Evolutionary conservation across 1,284 basidiomycete species (phyloP), one percentile per base, ranked within the genome.

Genomic region (Austropuccinia psidii): DNA sequence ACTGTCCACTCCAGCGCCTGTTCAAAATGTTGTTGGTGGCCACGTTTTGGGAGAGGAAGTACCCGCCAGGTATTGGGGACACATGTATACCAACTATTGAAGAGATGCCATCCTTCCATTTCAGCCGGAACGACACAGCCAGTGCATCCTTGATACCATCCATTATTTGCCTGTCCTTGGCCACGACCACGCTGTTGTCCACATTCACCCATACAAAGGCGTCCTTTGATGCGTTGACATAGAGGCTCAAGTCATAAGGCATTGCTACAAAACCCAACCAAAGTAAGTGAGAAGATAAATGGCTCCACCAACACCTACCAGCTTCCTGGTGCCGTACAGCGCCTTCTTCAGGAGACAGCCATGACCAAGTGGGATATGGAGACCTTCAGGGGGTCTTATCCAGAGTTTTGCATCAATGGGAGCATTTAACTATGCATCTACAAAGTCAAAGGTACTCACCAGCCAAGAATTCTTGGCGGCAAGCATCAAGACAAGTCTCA

Each of bases 181-280:
- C 60, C 3, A 39, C 45, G 6, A 62, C 13, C n/a, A 62, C 24
- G 6, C 60, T 39, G 45, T 62, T 29, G 31, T 62, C 60, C 7
- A 62, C 60, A 62, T 62, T 33, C 4, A 62, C 24, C 60, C 60
- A 62, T 24, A 62, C 29, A n/a, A n/a, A n/a, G 11, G 17, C 11
- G 9, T 29, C 21, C 21, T 58, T 13, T 5, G 33, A 7, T 19
- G 4, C 24, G 8, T 41, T 39, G n/a, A 45, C 13, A 27, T 62
- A 62, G 29, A 62, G 19, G 29, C 60, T 62, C 35, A 24, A 8
- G n/a, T 62, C 41, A n/a, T 45, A 62, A 8, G 8, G 21, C 13
- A 4, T 24, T n/a, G 7, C 27, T 19, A 13, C 8, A 45, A 41
- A 62, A 21, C 60, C 60, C 6, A 61, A 45, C 11, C 24, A 4